Conservation (phyloP, 805 yeast species). For the Nakazawaea wickerhamii region DNA sequence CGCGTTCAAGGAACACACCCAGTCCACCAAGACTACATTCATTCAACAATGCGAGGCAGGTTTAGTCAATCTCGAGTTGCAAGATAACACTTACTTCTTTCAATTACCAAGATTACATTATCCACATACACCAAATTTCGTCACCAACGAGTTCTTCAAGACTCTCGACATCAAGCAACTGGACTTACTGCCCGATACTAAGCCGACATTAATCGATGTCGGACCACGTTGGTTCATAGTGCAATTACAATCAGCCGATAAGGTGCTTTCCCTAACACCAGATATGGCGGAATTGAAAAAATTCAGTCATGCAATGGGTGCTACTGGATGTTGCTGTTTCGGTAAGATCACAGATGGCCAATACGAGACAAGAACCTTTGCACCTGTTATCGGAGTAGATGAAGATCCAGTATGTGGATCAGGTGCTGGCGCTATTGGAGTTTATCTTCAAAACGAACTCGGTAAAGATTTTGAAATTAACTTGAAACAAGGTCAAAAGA, state of each 20-base stretch:
- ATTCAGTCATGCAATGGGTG: slow-evolving; percentile 18
- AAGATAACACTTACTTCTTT: slow-evolving; percentile 27
- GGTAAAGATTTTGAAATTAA: slow-evolving; percentile 7
- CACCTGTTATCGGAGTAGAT: slow-evolving; percentile 27
- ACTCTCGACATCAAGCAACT: neutral
- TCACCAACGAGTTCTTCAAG: neutral
- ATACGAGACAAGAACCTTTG: slow-evolving; percentile 39
- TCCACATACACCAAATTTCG: neutral
- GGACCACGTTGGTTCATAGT: slow-evolving; percentile 44
- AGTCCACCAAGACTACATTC: slow-evolving; percentile 25
- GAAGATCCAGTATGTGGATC: slow-evolving; percentile 56
- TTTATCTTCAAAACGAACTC: neutral
- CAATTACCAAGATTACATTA: slow-evolving; percentile 17
- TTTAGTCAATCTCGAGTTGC: slow-evolving; percentile 22
- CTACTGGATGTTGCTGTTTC: slow-evolving; percentile 34
- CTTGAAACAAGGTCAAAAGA: slow-evolving; percentile 33
- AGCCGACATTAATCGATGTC: slow-evolving; percentile 29
- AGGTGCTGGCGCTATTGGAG: slow-evolving; percentile 28
- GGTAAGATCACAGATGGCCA: slow-evolving; percentile 28
- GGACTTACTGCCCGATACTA: slow-evolving; percentile 8
- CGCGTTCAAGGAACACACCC: slow-evolving; percentile 37
- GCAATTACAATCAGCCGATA: slow-evolving; percentile 25
- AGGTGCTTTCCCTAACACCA: slow-evolving; percentile 29
- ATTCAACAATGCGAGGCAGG: slow-evolving; percentile 44
- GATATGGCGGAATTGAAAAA: slow-evolving; percentile 22